Conservation (phyloP, 345 rosid species). For the Lepidium sativum region DNA sequence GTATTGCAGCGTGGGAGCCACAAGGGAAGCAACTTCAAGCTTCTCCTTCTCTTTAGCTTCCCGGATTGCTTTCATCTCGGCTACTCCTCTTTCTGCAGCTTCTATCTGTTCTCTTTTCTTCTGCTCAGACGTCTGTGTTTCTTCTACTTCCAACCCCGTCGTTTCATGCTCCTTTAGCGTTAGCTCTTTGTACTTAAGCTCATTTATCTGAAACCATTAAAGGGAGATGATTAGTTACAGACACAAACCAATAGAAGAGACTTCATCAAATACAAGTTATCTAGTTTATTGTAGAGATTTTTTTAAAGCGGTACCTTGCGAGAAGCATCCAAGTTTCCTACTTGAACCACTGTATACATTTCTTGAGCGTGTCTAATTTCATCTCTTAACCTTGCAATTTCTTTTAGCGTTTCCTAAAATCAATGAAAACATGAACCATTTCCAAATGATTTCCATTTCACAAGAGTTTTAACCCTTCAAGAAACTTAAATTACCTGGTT, state of each 20-base stretch:
- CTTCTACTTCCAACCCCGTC: slow-evolving; percentile 36
- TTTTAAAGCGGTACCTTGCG: slow-evolving; percentile 45
- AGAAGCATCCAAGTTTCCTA: slow-evolving; percentile 66
- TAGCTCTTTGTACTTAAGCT: slow-evolving; percentile 40
- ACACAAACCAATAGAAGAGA: not conserved
- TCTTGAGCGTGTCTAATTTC: slow-evolving; percentile 72
- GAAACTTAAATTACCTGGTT: slow-evolving; percentile 34
- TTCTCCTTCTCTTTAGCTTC: slow-evolving; percentile 53
- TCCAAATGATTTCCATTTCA: not conserved
- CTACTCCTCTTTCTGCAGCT: slow-evolving; percentile 40
- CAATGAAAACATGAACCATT: not conserved
- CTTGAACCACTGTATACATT: slow-evolving; percentile 63
- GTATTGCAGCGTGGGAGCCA: slow-evolving; percentile 19
- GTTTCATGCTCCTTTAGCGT: slow-evolving; percentile 36
- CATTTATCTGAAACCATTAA: slow-evolving; percentile 18
- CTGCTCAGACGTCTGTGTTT: slow-evolving; percentile 41
- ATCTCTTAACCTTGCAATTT: slow-evolving; percentile 59
- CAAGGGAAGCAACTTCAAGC: slow-evolving; percentile 24
- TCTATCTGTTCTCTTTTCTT: slow-evolving; percentile 50
- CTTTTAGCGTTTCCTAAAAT: slow-evolving; percentile 29
- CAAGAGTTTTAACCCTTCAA: not conserved
- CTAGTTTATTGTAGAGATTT: not conserved
- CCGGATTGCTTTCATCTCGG: slow-evolving; percentile 37
- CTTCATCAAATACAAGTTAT: not conserved
- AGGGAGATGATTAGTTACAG: not conserved